These are phyloP conservation scores for Helotiales sp. DNA, from an alignment of 2,329 filamentous ascomycete genomes.

Conservation along the genomic window DNA sequence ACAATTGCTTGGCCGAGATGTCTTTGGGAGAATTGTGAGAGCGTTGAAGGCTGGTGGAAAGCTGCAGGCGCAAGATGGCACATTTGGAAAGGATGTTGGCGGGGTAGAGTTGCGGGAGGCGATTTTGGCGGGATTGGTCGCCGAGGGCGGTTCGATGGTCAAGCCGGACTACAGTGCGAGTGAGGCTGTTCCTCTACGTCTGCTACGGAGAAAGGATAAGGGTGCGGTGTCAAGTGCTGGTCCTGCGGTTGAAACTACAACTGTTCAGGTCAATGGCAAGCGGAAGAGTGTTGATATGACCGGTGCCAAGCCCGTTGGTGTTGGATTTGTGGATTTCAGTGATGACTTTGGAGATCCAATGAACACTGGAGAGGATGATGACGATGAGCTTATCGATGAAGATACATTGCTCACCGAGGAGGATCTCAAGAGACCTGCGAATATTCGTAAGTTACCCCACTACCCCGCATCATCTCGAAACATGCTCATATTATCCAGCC, in stretches of 20 bases:
- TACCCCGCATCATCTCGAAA: constrained; percentile 1
- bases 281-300: constrained; percentile 29
- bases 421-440: constrained; percentile 74
- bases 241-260: constrained; percentile 34
- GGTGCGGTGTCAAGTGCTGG: constrained; percentile 38
- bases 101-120: constrained; percentile 68
- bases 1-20: constrained; percentile 63
- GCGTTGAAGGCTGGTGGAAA: constrained; percentile 69
- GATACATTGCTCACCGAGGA: constrained; percentile 83
- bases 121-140: constrained; percentile 76
- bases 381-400: constrained; percentile 90
- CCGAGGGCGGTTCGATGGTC: constrained; percentile 63
- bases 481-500: constrained; percentile 48
- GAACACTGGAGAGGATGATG: constrained; percentile 53
- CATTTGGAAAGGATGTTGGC: constrained; percentile 45
- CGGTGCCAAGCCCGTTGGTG: constrained; percentile 47
- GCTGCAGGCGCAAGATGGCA: constrained; percentile 68
- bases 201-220: constrained; percentile 58
- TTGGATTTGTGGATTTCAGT: constrained; percentile 68
- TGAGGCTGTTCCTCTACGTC: constrained; percentile 49
- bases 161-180: constrained; percentile 60
- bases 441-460: constrained; percentile 68
- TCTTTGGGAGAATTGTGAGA: constrained; percentile 68
- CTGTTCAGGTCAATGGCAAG: constrained; percentile 32
- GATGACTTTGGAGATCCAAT: constrained; percentile 60